Base-by-base conservation (phyloP, 495 filamentous ascomycete genomes). In the Aspergillus sclerotioniger region DNA sequence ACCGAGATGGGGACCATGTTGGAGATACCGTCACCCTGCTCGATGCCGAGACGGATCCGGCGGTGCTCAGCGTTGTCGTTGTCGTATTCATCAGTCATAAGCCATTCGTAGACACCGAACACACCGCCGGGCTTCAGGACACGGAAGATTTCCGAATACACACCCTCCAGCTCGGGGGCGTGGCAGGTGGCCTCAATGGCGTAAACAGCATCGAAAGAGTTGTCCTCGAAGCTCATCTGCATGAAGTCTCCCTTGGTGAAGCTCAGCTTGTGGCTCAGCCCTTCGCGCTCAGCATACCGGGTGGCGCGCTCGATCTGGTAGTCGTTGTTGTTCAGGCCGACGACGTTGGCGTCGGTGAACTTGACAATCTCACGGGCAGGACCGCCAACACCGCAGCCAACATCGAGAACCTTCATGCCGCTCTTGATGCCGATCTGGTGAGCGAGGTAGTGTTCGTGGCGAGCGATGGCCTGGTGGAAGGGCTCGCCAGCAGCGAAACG, bases 191-290 rank as follows among this genome's bases (percentile, higher is more conserved):
- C 94, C 75, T 98, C 94, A 67, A 98, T 98, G 58, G 95, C 94
- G 67, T 98, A 98, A 47, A 98, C 94, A 63, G 90, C 91, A 60
- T 98, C 95, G 75, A 98, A 98, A 48, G 71, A 80, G 79, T 95
- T 89, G 63, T 91, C 84, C 48, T 90, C 88, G 81, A 98, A 98
- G 33, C 84, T 87, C 93, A 98, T 98, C 86, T 98, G 94, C 93
- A 97, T 98, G 78, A 98, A 98, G 66, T 98, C 95, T 47, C 94
- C 93, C 84, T 98, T 97, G 59, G 90, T 87, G 62, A 91, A 98
- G 66, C 81, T 84, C 67, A 97, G 76, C 78, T 96, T 90, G 65
- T 91, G 68, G 3, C 87, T 82, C 35, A 98, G 78, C 53, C 89
- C 89, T 70, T 96, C 91, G 66, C 87, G 87, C 51, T 82, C 73